Percentiles rank a stretch among this genome's conserved stretches.
Evolutionary conservation across 306 rosid genomes (phyloP).

Genomic region (Ormosia emarginata): DNA sequence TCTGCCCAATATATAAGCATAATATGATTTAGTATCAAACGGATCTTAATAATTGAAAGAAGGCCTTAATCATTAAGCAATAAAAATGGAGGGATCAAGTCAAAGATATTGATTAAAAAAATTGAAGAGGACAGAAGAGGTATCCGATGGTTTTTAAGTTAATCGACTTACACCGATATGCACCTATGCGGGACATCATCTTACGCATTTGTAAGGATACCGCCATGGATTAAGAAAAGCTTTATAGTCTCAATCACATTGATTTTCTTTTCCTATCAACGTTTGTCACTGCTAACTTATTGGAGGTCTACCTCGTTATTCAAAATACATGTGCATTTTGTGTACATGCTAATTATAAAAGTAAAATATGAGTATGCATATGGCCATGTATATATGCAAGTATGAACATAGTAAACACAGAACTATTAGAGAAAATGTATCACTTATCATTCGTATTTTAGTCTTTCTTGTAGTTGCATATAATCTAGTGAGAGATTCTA

Average conservation of each 20-base stretch:
- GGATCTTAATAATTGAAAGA: slow-evolving; percentile 3
- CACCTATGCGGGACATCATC: slow-evolving; percentile 23
- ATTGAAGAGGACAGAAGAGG: slow-evolving; percentile 29
- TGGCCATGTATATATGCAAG: background rate
- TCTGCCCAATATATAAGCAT: background rate
- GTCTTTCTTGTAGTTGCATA: background rate
- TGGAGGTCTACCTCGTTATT: background rate
- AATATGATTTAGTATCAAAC: background rate
- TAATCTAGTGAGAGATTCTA: background rate
- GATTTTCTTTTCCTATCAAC: background rate
- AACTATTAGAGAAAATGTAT: background rate
- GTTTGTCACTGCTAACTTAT: background rate
- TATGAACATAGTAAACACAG: background rate
- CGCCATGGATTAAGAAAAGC: background rate
- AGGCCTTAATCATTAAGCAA: slow-evolving; percentile 25
- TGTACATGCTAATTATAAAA: background rate
- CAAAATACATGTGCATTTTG: background rate
- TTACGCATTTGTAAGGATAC: slow-evolving; percentile 5
- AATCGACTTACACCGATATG: slow-evolving; percentile 13
- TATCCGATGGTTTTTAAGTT: slow-evolving; percentile 35
- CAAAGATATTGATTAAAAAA: slow-evolving; percentile 31
- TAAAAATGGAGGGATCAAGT: slow-evolving; percentile 20
- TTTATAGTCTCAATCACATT: slow-evolving; percentile 1
- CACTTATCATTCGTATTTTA: background rate
- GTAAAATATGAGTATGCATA: background rate